Evolutionary conservation across 805 yeast genomes (phyloP).

Genomic region (Myxozyma sirexii): DNA sequence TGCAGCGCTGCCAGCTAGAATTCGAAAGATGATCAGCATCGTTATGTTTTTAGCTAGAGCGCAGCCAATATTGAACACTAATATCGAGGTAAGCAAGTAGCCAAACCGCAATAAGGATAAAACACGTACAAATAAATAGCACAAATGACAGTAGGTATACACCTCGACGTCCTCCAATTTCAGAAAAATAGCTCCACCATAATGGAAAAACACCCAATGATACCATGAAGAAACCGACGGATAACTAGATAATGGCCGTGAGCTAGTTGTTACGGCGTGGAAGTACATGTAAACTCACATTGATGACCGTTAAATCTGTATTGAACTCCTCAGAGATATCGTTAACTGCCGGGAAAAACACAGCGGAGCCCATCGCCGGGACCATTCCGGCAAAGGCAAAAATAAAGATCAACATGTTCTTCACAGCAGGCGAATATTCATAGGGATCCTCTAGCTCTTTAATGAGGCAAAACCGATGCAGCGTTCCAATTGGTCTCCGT

Average conservation of each 20-base stretch:
- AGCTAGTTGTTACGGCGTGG: background rate
- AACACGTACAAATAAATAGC: conserved; percentile 51
- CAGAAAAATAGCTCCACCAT: conserved; percentile 88
- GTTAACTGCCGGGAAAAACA: conserved; percentile 75
- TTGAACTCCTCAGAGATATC: conserved; percentile 57
- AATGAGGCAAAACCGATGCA: conserved; percentile 46
- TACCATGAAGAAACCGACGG: conserved; percentile 76
- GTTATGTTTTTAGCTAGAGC: conserved; percentile 64
- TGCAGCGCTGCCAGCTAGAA: conserved; percentile 75
- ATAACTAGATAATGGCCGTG: conserved; percentile 34
- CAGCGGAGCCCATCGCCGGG: conserved; percentile 90
- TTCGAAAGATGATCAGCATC: conserved; percentile 67
- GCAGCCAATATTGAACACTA: conserved; percentile 65
- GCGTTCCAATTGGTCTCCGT: conserved; percentile 21
- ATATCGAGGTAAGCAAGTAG: background rate
- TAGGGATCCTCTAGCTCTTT: conserved; percentile 79
- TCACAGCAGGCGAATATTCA: conserved; percentile 55
- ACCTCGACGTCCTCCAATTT: conserved; percentile 70
- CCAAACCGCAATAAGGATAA: background rate
- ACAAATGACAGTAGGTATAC: conserved; percentile 71
- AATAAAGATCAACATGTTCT: conserved; percentile 59
- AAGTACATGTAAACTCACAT: conserved; percentile 46
- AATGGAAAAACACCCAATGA: conserved; percentile 78
- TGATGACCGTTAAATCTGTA: conserved; percentile 63
- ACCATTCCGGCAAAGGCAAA: conserved; percentile 74